These are phyloP conservation scores for Sesbania bispinosa DNA, from an alignment of 306 rosid genomes.

Conservation along the genomic window DNA sequence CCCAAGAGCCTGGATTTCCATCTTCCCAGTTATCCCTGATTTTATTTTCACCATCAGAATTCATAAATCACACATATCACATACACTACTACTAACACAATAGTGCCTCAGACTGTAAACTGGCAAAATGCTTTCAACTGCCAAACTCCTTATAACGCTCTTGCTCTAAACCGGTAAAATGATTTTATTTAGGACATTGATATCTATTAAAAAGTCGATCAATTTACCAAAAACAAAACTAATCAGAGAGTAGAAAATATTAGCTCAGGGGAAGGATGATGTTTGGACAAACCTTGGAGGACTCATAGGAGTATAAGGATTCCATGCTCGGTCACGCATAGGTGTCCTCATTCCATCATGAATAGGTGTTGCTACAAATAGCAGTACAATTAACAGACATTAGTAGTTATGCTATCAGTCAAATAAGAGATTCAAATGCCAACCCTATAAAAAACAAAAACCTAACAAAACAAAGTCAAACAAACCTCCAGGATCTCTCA, in stretches of 20 bases:
- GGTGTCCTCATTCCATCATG: slow-evolving; percentile 99
- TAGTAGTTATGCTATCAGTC: neutral
- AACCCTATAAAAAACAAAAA: slow-evolving; percentile 7
- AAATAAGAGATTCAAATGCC: neutral
- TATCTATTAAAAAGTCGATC: neutral
- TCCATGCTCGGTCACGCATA: slow-evolving; percentile 98
- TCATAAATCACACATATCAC: slow-evolving; percentile 4
- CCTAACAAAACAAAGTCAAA: too few relatives aligned
- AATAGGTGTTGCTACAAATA: slow-evolving; percentile 83
- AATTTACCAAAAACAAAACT: too few relatives aligned
- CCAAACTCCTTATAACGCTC: neutral
- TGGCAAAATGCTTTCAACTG: neutral
- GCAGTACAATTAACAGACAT: slow-evolving; percentile 11
- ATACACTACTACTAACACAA: neutral
- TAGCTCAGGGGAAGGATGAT: neutral
- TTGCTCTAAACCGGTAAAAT: neutral
- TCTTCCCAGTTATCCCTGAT: slow-evolving; percentile 97
- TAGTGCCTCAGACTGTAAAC: neutral
- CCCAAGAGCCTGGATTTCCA: slow-evolving; percentile 98
- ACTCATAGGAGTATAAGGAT: slow-evolving; percentile 96
- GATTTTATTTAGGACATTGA: neutral
- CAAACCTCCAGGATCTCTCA: slow-evolving; percentile 96
- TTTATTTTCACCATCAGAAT: slow-evolving; percentile 30
- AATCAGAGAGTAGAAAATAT: neutral
- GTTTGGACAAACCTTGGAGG: slow-evolving; percentile 69